Percentiles rank a stretch among this genome's conserved stretches.
Evolutionary conservation across 2,329 filamentous ascomycete genomes (phyloP).

Genomic region (Diaporthe aspalathi): DNA sequence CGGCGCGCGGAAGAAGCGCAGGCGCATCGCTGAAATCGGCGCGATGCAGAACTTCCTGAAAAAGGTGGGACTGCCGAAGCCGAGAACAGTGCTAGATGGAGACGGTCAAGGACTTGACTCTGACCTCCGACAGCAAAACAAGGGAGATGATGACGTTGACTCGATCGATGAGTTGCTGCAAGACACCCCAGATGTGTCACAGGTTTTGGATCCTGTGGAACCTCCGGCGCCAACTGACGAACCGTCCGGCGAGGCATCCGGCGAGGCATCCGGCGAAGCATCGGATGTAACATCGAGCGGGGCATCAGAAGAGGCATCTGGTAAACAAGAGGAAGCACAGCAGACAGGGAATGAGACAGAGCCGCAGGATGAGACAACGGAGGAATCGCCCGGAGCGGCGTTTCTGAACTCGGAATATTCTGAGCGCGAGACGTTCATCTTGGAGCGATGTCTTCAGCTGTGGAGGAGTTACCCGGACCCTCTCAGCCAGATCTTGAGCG

Average conservation of each 20-base stretch:
- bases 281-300: constrained; percentile 39
- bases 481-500: constrained; percentile 65
- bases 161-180: constrained; percentile 69
- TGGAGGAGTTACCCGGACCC: constrained; percentile 74
- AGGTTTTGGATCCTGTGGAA: constrained; percentile 45
- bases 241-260: constrained; percentile 27
- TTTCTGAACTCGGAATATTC: constrained; percentile 54
- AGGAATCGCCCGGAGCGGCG: constrained; percentile 37
- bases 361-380: constrained; percentile 44
- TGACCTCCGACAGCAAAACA: constrained; percentile 49
- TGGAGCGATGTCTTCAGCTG: constrained; percentile 70
- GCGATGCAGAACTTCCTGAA: constrained; percentile 75
- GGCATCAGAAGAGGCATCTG: constrained; percentile 35
- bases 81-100: constrained; percentile 47
- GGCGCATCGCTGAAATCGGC: constrained; percentile 83
- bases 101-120: constrained; percentile 53
- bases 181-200: constrained; percentile 66
- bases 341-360: constrained; percentile 39
- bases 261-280: constrained; percentile 39
- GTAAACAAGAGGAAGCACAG: background rate
- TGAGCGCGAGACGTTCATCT: constrained; percentile 58
- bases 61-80: constrained; percentile 64
- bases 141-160: constrained; percentile 56
- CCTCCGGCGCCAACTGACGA: constrained; percentile 4
- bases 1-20: constrained; percentile 76